A percentile compares a stretch with the other conserved stretches of the same genome.
phyloP scores from a whole-genome alignment of 2,329 filamentous ascomycete species.

The Penicillium verrucosum region DNA sequence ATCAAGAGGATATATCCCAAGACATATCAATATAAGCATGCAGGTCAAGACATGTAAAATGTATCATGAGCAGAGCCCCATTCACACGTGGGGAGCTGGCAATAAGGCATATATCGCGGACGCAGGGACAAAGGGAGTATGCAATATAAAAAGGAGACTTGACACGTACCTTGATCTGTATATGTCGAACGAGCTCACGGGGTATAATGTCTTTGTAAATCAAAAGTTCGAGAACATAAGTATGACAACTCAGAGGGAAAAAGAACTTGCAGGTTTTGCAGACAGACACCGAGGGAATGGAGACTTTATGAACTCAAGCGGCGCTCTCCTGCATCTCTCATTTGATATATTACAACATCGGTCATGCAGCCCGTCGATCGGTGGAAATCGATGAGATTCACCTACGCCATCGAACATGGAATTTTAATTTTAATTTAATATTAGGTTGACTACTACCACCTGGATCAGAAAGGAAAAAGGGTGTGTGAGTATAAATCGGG shows the following conservation, averaged over 20 bases:
- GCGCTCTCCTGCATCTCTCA: slow-evolving; percentile 40
- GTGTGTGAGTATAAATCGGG: slow-evolving; percentile 7
- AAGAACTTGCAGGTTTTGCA: slow-evolving; percentile 25
- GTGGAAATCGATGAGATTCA: slow-evolving; percentile 38
- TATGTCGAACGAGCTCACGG: slow-evolving; percentile 7
- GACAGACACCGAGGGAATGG: slow-evolving; percentile 24
- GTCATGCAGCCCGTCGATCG: slow-evolving; percentile 48
- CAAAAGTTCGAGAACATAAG: slow-evolving; percentile 9
- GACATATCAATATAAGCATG: neutral
- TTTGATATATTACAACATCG: slow-evolving; percentile 44
- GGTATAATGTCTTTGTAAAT: slow-evolving; percentile 17
- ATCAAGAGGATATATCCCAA: neutral
- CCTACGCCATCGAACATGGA: slow-evolving; percentile 30
- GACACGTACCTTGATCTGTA: slow-evolving; percentile 17
- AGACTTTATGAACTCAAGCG: slow-evolving; percentile 37
- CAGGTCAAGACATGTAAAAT: neutral
- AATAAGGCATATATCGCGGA: neutral
- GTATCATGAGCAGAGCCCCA: slow-evolving; percentile 5
- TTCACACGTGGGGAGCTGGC: neutral
- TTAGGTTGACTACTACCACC: slow-evolving; percentile 5
- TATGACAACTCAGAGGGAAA: slow-evolving; percentile 24
- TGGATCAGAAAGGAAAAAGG: slow-evolving; percentile 5
- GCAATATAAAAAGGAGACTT: neutral
- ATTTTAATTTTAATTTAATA: slow-evolving; percentile 14
- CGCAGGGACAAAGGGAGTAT: slow-evolving; percentile 4